Evolutionary conservation across 768 basidiomycete genomes (phyloP), one percentile per base, ranked within the genome.

Genomic region (Chalciporus pseudorubinellus): DNA sequence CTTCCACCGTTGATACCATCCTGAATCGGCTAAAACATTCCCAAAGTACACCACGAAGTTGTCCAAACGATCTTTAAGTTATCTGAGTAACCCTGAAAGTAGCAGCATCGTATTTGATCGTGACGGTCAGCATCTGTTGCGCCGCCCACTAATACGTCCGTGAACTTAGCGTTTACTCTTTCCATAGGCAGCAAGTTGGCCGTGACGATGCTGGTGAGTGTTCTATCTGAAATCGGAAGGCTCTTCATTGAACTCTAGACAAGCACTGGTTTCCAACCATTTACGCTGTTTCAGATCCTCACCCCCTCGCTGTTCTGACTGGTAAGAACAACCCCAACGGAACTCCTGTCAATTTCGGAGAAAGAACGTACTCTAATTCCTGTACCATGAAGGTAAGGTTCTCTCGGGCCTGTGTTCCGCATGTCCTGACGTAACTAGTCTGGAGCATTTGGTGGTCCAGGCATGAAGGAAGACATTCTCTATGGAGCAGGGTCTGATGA

Each of bases 401-500:
- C 44, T 47, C 41, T 4, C 41, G 18, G 19, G 26, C 22, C 16
- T n/a, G 16, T 16, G 6, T 47, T 50, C 13, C 18, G 49, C 33
- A 26, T 26, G 1, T 28, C 19, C 8, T 44, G 39, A 47, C 24
- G 48, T 46, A 33, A 57, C 44, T 51, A 91, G 87, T 86, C 90
- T 53, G 89, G 88, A 3, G 79, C 82, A 6, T 92, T 93, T 56
- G 87, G 90, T 33, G 80, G 82, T 3, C 76, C 77, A 2, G 78
- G 77, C 4, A 59, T 77, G 24, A 72, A 77, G 42, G 68, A 59
- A 20, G 86, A 87, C 48, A 65, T 74, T 26, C 80, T 85, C 59
- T 92, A 85, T 60, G 77, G 77, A 31, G 79, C 80, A n/a, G 91
- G 91, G 14, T 91, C 88, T 11, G 91, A 93, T 62, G 88, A 92